A percentile compares a stretch with the other conserved stretches of the same genome.
Conservation (phyloP, 2,329 filamentous ascomycete species). For the Trichoderma sp. region DNA sequence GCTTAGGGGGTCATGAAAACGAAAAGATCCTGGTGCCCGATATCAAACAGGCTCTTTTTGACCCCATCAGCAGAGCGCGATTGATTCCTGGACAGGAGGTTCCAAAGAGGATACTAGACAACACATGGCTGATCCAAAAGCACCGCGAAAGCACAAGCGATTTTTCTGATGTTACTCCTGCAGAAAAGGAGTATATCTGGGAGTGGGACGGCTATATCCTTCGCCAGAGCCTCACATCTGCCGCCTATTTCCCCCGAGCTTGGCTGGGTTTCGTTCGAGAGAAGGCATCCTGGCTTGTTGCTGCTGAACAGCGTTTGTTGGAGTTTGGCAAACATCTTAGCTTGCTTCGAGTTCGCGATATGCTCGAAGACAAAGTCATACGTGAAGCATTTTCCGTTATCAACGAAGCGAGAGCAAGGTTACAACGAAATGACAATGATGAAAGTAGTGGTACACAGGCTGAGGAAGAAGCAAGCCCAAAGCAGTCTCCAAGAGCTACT, state of each 20-base stretch:
- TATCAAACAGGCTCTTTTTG: constrained; percentile 56
- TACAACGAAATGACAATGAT: constrained; percentile 24
- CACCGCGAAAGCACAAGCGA: constrained; percentile 60
- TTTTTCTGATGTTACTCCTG: constrained; percentile 55
- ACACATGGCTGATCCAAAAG: constrained; percentile 59
- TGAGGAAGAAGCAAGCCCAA: constrained; percentile 27
- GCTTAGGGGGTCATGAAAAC: constrained; percentile 28
- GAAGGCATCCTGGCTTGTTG: constrained; percentile 56
- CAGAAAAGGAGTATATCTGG: constrained; percentile 60
- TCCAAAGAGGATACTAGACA: constrained; percentile 48
- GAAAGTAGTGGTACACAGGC: constrained; percentile 24
- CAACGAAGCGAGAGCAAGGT: constrained; percentile 43
- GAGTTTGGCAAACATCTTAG: constrained; percentile 59
- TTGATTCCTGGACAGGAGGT: constrained; percentile 53
- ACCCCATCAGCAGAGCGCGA: constrained; percentile 56
- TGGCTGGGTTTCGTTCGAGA: constrained; percentile 55
- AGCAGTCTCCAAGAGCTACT: constrained; percentile 37
- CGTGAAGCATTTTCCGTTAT: constrained; percentile 47
- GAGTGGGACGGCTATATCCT: constrained; percentile 61
- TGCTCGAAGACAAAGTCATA: constrained; percentile 49
- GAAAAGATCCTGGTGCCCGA: constrained; percentile 48
- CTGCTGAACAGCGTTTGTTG: constrained; percentile 48
- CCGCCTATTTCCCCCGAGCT: constrained; percentile 53
- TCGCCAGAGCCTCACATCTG: constrained; percentile 52
- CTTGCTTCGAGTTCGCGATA: constrained; percentile 52